These are phyloP conservation scores for Thalassiosira livingstoniorum DNA, from an alignment of 352 stramenopile genomes.

Conservation along the genomic window DNA sequence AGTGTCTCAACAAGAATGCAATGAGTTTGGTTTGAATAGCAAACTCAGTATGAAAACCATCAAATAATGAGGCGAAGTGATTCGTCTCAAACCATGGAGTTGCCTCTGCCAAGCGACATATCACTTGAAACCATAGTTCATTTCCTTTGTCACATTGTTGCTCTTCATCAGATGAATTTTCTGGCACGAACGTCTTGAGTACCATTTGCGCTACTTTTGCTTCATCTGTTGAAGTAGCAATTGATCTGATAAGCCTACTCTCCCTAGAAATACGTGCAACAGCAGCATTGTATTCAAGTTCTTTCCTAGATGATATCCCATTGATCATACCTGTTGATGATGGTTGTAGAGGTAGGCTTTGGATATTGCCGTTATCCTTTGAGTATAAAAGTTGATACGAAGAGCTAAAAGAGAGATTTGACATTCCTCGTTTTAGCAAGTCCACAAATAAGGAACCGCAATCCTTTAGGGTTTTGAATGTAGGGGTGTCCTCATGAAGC, in stretches of 20 bases:
- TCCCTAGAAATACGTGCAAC: slow-evolving; percentile 42
- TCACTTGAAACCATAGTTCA: slow-evolving; percentile 48
- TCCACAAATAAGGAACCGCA: slow-evolving; percentile 58
- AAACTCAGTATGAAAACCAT: slow-evolving; percentile 57
- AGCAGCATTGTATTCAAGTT: slow-evolving; percentile 54
- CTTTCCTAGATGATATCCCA: slow-evolving; percentile 47
- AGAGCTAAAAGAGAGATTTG: slow-evolving; percentile 40
- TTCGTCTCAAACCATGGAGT: slow-evolving; percentile 18
- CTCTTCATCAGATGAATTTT: slow-evolving; percentile 18
- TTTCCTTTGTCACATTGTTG: slow-evolving; percentile 14
- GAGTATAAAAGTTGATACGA: slow-evolving; percentile 60
- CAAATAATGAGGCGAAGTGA: slow-evolving; percentile 47
- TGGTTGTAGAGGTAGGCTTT: neutral
- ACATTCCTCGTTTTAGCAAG: slow-evolving; percentile 64
- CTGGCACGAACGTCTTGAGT: slow-evolving; percentile 40
- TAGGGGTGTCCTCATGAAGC: slow-evolving; percentile 55
- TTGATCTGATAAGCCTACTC: slow-evolving; percentile 60
- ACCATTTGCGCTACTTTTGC: slow-evolving; percentile 6
- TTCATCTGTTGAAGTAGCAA: slow-evolving; percentile 42
- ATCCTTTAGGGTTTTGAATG: slow-evolving; percentile 65
- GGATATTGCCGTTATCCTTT: slow-evolving; percentile 8
- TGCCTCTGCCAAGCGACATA: slow-evolving; percentile 57
- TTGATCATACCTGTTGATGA: slow-evolving; percentile 51
- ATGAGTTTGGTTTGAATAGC: slow-evolving; percentile 63
- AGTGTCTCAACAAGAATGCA: slow-evolving; percentile 25